A percentile compares a stretch with the other conserved stretches of the same genome.
phyloP scores from a whole-genome alignment of 2,329 filamentous ascomycete genomes.

The Cladobotryum protrusum region DNA sequence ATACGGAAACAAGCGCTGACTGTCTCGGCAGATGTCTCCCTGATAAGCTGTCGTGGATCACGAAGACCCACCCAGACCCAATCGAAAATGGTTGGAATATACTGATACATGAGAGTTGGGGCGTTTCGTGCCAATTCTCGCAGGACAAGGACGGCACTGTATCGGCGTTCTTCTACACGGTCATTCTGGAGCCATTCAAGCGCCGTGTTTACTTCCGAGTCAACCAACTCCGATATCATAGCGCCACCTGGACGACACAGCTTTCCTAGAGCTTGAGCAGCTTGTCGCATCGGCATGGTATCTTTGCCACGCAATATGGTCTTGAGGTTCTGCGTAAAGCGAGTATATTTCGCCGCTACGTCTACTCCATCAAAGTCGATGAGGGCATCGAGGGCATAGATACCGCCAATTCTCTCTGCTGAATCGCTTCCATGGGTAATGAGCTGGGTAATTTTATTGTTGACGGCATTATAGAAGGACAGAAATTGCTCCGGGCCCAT shows the following conservation, averaged over 20 bases:
- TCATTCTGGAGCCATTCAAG: conserved; percentile 96
- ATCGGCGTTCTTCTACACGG: conserved; percentile 84
- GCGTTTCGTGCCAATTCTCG: conserved; percentile 88
- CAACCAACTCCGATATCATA: conserved; percentile 89
- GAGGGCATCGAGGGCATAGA: conserved; percentile 84
- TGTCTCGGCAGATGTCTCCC: conserved; percentile 85
- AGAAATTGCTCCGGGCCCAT: conserved; percentile 73
- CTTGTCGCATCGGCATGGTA: conserved; percentile 81
- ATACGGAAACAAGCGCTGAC: conserved; percentile 95
- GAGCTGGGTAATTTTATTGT: conserved; percentile 54
- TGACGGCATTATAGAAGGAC: conserved; percentile 50
- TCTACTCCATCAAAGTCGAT: conserved; percentile 97
- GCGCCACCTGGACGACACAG: conserved; percentile 89
- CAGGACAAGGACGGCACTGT: conserved; percentile 86
- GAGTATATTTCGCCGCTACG: conserved; percentile 84
- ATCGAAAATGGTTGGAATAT: conserved; percentile 91
- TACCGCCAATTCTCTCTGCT: conserved; percentile 82
- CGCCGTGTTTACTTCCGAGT: conserved; percentile 93
- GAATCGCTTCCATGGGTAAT: conserved; percentile 83
- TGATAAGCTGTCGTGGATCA: conserved; percentile 84
- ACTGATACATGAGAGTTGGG: conserved; percentile 90
- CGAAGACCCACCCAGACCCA: conserved; percentile 93
- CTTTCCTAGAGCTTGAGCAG: conserved; percentile 81
- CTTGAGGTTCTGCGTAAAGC: conserved; percentile 86
- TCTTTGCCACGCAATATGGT: conserved; percentile 87